Evolutionary conservation across 371 early-diverging fungal genomes (phyloP).

Genomic region (Mucor velutinosus): DNA sequence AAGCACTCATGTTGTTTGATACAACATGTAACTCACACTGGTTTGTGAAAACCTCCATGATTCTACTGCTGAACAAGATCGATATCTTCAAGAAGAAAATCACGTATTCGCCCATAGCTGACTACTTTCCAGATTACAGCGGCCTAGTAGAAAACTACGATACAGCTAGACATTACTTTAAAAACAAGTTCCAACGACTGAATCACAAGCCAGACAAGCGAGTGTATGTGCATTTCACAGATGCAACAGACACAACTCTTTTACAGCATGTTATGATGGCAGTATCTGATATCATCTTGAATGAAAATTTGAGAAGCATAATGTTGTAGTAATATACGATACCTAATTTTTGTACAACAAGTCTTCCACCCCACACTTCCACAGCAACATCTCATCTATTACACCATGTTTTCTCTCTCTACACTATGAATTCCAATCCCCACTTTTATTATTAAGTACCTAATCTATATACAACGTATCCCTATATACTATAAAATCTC

Average conservation of each 20-base stretch:
- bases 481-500: too few species aligned
- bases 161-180: conserved; percentile 37
- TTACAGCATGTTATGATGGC: conserved; percentile 63
- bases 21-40: conserved; percentile 94
- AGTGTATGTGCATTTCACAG: conserved; percentile 62
- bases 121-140: conserved; percentile 89
- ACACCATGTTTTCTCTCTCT: too few species aligned
- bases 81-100: conserved; percentile 93
- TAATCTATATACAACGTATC: too few species aligned
- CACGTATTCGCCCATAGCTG: conserved; percentile 67
- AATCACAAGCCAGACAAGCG: conserved; percentile 51
- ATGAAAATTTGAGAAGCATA: conserved; percentile 48
- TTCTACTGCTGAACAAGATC: conserved; percentile 95
- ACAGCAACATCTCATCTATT: too few species aligned
- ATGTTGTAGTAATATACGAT: conserved; percentile 16
- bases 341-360: too few species aligned
- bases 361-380: too few species aligned
- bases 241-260: conserved; percentile 63
- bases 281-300: conserved; percentile 61
- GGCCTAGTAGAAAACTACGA: conserved; percentile 39
- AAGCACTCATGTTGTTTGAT: conserved; percentile 92
- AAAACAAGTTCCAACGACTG: conserved; percentile 40
- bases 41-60: conserved; percentile 92
- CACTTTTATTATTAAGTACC: too few species aligned
- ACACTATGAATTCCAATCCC: too few species aligned